Base-by-base conservation (phyloP, 805 yeast genomes). In the Nakazawaea anatomiae region DNA sequence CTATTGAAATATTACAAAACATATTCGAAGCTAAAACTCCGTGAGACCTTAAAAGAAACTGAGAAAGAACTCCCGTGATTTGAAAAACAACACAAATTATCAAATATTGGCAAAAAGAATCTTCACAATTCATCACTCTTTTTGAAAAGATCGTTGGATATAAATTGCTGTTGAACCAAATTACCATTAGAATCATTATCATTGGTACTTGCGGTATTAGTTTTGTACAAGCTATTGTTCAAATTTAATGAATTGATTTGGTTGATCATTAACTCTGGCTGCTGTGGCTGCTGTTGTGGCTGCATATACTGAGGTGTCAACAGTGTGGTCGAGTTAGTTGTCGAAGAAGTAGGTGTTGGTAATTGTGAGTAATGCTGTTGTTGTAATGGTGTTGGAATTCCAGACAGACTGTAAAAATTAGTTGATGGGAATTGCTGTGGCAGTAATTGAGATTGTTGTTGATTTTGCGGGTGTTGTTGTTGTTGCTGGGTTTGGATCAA, bases 191-290 rank as follows among this genome's bases (percentile, higher is more conserved):
- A 48, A 34, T 39, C 40, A 38, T 47, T 47, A n/a, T 29, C 38
- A 27, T 29, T 42, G 10, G 51, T 48, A 28, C 51, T 43, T 6
- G 44, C 47, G 8, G 51, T 42, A 34, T 25, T 43, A 5, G 47
- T 43, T 38, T 47, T 42, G 39, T 48, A 48, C 31, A 48, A 43
- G 10, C n/a, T 48, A 34, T 39, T 48, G 27, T 48, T 48, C 48
- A 49, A 49, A 34, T 27, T 49, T 14, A 49, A 49, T 10, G 39
- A 38, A 31, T 49, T 49, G 40, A 49, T 49, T 45, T 49, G 52
- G 25, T 44, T 49, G 5, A 49, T 14, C 47, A 49, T 44, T 39
- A 44, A 34, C 9, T 49, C 47, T 18, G 40, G 27, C 25, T 47
- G 50, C 7, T 39, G 31, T 39, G 42, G 25, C 34, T 10, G 47